Conservation (phyloP, 305 asterid species). For the Solanum hybrid region DNA sequence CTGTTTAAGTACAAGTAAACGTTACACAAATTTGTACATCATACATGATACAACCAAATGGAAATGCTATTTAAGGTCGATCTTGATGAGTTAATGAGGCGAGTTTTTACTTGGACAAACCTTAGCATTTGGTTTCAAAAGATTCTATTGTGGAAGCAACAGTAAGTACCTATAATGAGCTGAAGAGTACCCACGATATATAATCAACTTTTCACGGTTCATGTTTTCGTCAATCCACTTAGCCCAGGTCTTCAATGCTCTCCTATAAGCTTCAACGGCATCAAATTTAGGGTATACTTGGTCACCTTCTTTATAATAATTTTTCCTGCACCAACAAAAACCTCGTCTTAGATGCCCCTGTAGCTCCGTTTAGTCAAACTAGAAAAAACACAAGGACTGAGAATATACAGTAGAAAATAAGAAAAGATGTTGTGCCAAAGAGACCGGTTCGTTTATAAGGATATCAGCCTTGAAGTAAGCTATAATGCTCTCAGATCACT, state of each 20-base stretch:
- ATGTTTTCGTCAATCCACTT: constrained; percentile 58
- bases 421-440: neutral
- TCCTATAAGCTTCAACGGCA: constrained; percentile 79
- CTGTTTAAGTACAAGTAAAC: constrained; percentile 23
- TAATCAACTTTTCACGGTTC: constrained; percentile 37
- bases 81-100: neutral
- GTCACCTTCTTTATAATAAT: constrained; percentile 78
- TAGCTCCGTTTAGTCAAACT: neutral
- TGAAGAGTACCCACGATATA: constrained; percentile 92
- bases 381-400: neutral
- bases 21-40: neutral
- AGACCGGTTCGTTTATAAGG: neutral
- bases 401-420: neutral
- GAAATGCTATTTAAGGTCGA: neutral
- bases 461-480: neutral
- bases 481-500: neutral
- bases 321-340: constrained; percentile 44
- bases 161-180: constrained; percentile 78
- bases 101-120: neutral
- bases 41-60: neutral
- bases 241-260: constrained; percentile 88
- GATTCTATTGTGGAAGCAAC: neutral
- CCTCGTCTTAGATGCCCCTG: constrained; percentile 7
- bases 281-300: constrained; percentile 62
- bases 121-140: neutral